These are phyloP conservation scores for Aureobasidium sp. DNA, from an alignment of 2,329 filamentous ascomycete genomes.

Conservation along the genomic window DNA sequence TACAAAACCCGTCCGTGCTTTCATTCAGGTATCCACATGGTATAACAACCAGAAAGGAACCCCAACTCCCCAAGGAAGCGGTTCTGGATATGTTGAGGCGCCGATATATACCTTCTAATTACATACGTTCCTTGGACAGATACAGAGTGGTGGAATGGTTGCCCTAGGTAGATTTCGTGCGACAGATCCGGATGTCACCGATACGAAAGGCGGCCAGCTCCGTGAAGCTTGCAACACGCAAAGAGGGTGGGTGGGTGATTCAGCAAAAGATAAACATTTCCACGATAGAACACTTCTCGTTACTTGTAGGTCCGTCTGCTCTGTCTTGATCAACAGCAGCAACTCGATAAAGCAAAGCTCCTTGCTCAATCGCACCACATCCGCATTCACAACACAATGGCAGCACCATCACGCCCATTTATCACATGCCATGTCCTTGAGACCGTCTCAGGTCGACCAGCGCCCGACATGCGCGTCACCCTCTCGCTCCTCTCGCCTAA, in stretches of 20 bases:
- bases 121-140: too few species aligned
- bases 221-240: background rate
- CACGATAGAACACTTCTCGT: background rate
- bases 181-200: background rate
- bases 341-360: background rate
- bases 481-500: slow-evolving; percentile 41
- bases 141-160: too few species aligned
- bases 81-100: too few species aligned
- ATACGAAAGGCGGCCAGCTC: background rate
- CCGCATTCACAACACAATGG: slow-evolving; percentile 5
- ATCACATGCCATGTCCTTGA: slow-evolving; percentile 87
- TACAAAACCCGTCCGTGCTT: too few species aligned
- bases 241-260: background rate
- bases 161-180: background rate
- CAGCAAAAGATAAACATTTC: background rate
- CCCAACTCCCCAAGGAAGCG: too few species aligned
- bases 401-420: slow-evolving; percentile 32
- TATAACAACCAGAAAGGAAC: too few species aligned
- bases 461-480: slow-evolving; percentile 55
- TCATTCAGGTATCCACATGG: too few species aligned
- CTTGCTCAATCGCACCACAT: background rate
- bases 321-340: background rate
- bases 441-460: slow-evolving; percentile 65
- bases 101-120: too few species aligned
- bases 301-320: background rate